phyloP scores from a whole-genome alignment of 2,329 filamentous ascomycete species.

The Fonsecaea pedrosoi region DNA sequence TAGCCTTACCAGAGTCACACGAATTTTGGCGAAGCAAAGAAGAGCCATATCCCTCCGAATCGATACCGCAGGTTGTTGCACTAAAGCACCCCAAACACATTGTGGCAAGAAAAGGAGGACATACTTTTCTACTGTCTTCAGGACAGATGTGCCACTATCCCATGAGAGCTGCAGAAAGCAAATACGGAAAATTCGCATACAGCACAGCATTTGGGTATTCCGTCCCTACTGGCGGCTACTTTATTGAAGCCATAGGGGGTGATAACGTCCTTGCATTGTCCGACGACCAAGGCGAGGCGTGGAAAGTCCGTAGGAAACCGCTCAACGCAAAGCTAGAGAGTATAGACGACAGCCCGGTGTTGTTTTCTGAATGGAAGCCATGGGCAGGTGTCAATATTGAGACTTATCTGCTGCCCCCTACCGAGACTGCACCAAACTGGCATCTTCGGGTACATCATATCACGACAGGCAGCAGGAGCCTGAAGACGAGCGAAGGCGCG shows the following conservation, averaged over 20 bases:
- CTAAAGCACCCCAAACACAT: conserved; percentile 76
- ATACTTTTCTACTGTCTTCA: conserved; percentile 76
- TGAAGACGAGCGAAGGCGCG: conserved; percentile 75
- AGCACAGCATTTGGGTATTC: conserved; percentile 78
- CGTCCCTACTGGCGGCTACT: conserved; percentile 76
- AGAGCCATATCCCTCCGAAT: conserved; percentile 62
- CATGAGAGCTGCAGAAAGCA: conserved; percentile 80
- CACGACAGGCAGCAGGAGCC: conserved; percentile 60
- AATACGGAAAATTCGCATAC: conserved; percentile 81
- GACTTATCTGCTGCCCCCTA: conserved; percentile 70
- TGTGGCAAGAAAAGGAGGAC: conserved; percentile 71
- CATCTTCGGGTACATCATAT: conserved; percentile 71
- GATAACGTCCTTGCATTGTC: conserved; percentile 78
- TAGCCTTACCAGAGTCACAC: conserved; percentile 72
- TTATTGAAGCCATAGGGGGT: conserved; percentile 76
- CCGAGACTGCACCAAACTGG: conserved; percentile 68
- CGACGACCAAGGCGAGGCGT: conserved; percentile 77
- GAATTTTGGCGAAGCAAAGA: conserved; percentile 77
- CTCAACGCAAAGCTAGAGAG: conserved; percentile 68
- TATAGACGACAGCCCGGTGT: conserved; percentile 61
- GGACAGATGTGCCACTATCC: conserved; percentile 84
- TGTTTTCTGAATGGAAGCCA: conserved; percentile 74
- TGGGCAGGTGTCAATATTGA: conserved; percentile 71
- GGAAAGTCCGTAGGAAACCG: conserved; percentile 76
- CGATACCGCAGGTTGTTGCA: conserved; percentile 65